Conservation (phyloP, 2,329 filamentous ascomycete genomes). For the Phialocephala sp. region DNA sequence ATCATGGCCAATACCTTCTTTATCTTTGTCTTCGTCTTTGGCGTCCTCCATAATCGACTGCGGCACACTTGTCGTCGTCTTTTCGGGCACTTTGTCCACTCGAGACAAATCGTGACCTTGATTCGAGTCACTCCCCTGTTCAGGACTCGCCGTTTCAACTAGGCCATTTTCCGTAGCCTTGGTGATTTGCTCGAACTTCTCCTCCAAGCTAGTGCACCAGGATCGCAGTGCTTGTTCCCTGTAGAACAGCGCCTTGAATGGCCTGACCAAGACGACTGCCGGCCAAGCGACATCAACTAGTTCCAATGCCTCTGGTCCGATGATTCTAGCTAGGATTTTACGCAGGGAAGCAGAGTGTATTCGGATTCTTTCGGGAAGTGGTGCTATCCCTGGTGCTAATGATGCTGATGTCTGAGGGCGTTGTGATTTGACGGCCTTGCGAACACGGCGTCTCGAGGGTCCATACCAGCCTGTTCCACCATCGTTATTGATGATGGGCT, state of each 20-base stretch:
- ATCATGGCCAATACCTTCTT: background rate
- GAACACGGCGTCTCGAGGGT: background rate
- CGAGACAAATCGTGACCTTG: no score
- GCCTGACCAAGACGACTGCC: background rate
- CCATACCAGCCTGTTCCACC: background rate
- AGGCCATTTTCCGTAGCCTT: no score
- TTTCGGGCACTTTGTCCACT: no score
- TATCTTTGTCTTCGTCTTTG: background rate
- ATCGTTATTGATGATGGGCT: background rate
- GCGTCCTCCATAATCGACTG: background rate
- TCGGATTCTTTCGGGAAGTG: conserved; percentile 28
- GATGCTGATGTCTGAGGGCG: background rate
- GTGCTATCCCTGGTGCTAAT: conserved; percentile 1
- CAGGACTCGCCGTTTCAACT: no score
- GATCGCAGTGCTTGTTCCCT: background rate
- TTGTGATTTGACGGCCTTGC: background rate
- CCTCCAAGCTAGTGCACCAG: background rate
- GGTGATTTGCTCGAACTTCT: no score
- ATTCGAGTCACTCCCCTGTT: no score
- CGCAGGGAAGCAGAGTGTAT: conserved; percentile 23
- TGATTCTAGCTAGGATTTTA: conserved; percentile 18
- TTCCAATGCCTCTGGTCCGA: background rate
- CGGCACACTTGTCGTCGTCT: no score
- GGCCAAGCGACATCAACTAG: background rate
- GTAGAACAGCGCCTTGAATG: background rate